Evolutionary conservation across 2,329 filamentous ascomycete genomes (phyloP).

Genomic region (Phialophora tarda): DNA sequence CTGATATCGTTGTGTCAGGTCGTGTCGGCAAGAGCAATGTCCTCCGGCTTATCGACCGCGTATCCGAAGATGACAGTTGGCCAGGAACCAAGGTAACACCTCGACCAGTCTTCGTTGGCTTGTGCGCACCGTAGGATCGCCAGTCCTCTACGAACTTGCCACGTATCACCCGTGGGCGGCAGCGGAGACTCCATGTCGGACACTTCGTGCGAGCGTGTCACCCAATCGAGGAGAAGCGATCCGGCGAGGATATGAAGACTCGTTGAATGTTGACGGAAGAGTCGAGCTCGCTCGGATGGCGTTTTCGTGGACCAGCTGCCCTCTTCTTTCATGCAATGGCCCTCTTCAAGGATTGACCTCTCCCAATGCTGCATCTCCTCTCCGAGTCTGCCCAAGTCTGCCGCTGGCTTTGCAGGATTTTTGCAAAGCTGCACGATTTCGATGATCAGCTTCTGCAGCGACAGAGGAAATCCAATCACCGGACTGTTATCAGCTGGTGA

Average conservation of each 20-base stretch:
- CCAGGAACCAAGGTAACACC: slow-evolving; percentile 34
- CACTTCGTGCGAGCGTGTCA: slow-evolving; percentile 20
- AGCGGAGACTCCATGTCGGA: slow-evolving; percentile 5
- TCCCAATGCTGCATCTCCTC: slow-evolving; percentile 28
- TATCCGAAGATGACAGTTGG: slow-evolving; percentile 32
- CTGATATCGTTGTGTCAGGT: slow-evolving; percentile 23
- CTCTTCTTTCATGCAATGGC: slow-evolving; percentile 22
- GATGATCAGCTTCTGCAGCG: slow-evolving; percentile 31
- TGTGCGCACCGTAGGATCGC: slow-evolving; percentile 30
- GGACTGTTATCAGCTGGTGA: slow-evolving; percentile 30
- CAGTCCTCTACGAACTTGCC: slow-evolving; percentile 29
- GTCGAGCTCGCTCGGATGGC: slow-evolving; percentile 8
- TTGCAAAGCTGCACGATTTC: slow-evolving; percentile 28
- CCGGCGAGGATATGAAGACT: slow-evolving; percentile 31
- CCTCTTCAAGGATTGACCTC: slow-evolving; percentile 20
- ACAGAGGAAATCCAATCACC: slow-evolving; percentile 31
- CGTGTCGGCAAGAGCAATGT: slow-evolving; percentile 22
- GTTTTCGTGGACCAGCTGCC: slow-evolving; percentile 1
- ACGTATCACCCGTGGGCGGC: slow-evolving; percentile 23
- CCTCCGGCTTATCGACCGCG: slow-evolving; percentile 25
- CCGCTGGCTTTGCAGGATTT: slow-evolving; percentile 9
- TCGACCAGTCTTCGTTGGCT: slow-evolving; percentile 27
- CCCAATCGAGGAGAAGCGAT: slow-evolving; percentile 30
- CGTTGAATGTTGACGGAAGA: slow-evolving; percentile 29
- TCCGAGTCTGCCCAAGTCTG: slow-evolving; percentile 5